Evolutionary conservation across 2,329 filamentous ascomycete species (phyloP), one percentile per base, ranked within the genome.

Genomic region (Fusarium ramigenum): DNA sequence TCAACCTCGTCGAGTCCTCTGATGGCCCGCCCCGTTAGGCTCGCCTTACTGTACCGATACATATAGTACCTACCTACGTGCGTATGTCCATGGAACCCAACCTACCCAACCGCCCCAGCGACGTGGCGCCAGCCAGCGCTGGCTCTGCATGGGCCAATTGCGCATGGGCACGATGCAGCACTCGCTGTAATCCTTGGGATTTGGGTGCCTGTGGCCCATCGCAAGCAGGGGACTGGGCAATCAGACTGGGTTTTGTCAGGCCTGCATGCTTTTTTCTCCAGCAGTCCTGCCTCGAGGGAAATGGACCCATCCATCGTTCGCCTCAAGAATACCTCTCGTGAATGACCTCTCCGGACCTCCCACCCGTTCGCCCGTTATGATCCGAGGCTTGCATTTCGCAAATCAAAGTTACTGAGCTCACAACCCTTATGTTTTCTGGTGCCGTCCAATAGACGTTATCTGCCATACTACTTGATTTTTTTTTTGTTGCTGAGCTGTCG

Each of bases 291-390:
- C 50, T 28, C 9, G 56, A 66, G 42, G 42, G 36, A 59, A 70
- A 64, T 60, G 69, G 72, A 75, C 66, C 66, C 73, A 75, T 75
- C 60, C 59, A 70, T 53, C 30, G 66, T 44, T 63, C 66, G 69
- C 72, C 72, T 73, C 65, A 64, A 49, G 60, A 74, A 69, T 72
- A 69, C 66, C 66, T 72, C 69, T 73, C 70, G 63, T 77, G 59
- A 79, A 80, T 79, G 78, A 78, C 78, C 75, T 80, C 72, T 74
- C 70, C 70, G 69, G 66, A 70, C 75, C 70, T 78, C 79, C 77
- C 78, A 78, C 80, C 78, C 73, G 76, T 79, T 78, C 74, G 78
- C 78, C 76, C 75, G 75, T 76, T 75, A 75, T 77, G 78, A 78
- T 75, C 77, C 74, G 74, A 78, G 70, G 70, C 76, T 72, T 80